Evolutionary conservation across 2,329 filamentous ascomycete genomes (phyloP), one percentile per base, ranked within the genome.

Genomic region (Claviceps sp.): DNA sequence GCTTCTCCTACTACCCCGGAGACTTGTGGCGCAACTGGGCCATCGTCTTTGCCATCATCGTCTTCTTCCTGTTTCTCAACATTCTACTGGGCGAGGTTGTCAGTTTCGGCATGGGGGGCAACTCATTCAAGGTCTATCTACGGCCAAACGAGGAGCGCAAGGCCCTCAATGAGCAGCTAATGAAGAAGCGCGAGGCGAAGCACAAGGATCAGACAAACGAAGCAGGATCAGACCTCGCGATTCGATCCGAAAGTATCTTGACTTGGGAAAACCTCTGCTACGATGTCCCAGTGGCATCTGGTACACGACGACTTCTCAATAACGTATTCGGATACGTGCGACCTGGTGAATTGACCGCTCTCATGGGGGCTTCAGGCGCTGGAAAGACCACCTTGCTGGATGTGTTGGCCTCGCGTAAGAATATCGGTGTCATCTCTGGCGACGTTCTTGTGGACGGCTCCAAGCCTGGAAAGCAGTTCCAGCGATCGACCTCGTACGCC

Each of bases 231-330:
- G 72, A 78, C n/a, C 67, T 83, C 37, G 76, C 66, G 40, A 79
- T 83, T 53, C 68, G 72, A 2, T 83, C 80, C 0, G 75, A 76
- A 58, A 79, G 82, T 38, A 73, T 88, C n/a, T 74, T 95, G 54
- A 95, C 89, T 0, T 95, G 88, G 85, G 86, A 91, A 63, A 75
- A 86, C 56, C 80, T 96, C 54, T 87, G 83, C 61, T 95, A 95
- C 63, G 79, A 83, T 53, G 80, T 85, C 0, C 79, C 79, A 0
- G 74, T 80, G 3, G 71, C 77, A 0, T 75, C 73, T 4, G 79
- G 78, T 2, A 76, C 71, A 4, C 71, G 77, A 9, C 73, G 75
- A 4, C 72, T 83, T 5, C 72, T 83, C 2, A 73, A 74, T 61
- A 68, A 72, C 42, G 69, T 80, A 1, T 77, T 70, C 52, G 89